These are phyloP conservation scores for Fusarium bactridioides DNA, from an alignment of 2,329 filamentous ascomycete species.

Conservation along the genomic window DNA sequence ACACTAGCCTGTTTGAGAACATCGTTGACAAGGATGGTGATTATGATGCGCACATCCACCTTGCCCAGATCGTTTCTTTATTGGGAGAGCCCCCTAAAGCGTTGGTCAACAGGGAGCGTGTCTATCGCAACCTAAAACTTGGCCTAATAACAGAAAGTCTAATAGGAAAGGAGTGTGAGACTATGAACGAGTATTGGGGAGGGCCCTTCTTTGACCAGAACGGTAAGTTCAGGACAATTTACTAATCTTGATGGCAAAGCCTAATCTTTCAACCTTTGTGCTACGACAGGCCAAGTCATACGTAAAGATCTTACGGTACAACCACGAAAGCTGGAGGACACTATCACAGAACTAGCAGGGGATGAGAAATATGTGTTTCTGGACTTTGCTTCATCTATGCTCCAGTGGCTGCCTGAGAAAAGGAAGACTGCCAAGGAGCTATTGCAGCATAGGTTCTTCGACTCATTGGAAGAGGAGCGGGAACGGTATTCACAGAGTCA, in stretches of 20 bases:
- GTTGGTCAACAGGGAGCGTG: slow-evolving; percentile 25
- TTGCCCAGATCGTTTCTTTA: slow-evolving; percentile 31
- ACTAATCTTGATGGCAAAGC: not conserved
- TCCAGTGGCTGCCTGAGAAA: slow-evolving; percentile 39
- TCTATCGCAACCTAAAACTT: slow-evolving; percentile 15
- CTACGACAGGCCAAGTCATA: not conserved
- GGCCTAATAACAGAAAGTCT: not conserved
- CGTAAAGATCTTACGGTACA: not conserved
- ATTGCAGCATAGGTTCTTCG: slow-evolving; percentile 33
- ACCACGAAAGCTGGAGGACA: slow-evolving; percentile 9
- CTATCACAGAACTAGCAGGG: slow-evolving; percentile 24
- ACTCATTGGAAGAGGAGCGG: not conserved
- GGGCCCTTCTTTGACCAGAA: slow-evolving; percentile 31
- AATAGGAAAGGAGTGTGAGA: slow-evolving; percentile 8
- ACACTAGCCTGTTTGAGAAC: slow-evolving; percentile 22
- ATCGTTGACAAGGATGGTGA: slow-evolving; percentile 29
- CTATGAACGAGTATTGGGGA: slow-evolving; percentile 35
- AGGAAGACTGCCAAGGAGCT: slow-evolving; percentile 38
- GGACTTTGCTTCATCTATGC: slow-evolving; percentile 36
- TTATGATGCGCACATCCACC: slow-evolving; percentile 35
- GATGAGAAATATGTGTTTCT: slow-evolving; percentile 36
- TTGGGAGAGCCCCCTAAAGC: slow-evolving; percentile 23
- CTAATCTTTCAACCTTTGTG: not conserved
- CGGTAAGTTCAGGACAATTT: not conserved
- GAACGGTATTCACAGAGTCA: not conserved